phyloP scores from a whole-genome alignment of 1,139 yeast species.

The Nakaseomyces kungkrabaensis region DNA sequence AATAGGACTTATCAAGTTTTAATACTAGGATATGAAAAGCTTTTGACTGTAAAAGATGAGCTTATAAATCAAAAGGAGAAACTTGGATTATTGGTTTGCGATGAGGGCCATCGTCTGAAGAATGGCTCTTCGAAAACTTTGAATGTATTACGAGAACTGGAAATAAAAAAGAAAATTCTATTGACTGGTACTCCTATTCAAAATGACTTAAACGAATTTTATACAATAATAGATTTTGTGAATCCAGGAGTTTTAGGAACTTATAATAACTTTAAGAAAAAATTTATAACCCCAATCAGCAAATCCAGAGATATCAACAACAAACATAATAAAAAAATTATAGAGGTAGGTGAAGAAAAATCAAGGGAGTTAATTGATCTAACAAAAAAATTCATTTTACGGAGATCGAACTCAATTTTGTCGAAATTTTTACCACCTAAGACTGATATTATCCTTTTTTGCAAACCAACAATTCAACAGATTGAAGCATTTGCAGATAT shows the following conservation, averaged over 20 bases:
- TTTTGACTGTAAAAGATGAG: conserved; percentile 34
- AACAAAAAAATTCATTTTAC: conserved; percentile 58
- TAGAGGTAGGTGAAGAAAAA: conserved; percentile 48
- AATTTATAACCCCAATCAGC: conserved; percentile 61
- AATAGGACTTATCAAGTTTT: conserved; percentile 73
- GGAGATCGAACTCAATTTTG: conserved; percentile 67
- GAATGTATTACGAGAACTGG: conserved; percentile 47
- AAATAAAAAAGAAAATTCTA: conserved; percentile 49
- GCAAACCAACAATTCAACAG: conserved; percentile 64
- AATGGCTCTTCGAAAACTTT: conserved; percentile 60
- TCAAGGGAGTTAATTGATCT: conserved; percentile 52
- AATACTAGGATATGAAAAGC: conserved; percentile 79
- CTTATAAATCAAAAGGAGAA: conserved; percentile 39
- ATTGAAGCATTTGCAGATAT: conserved; percentile 43
- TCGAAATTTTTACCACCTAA: conserved; percentile 61
- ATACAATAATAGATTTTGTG: conserved; percentile 67
- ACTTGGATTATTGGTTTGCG: conserved; percentile 71
- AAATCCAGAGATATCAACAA: conserved; percentile 69
- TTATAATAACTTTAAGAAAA: conserved; percentile 51
- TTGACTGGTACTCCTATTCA: conserved; percentile 94
- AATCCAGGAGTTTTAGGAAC: conserved; percentile 77
- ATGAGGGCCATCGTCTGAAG: conserved; percentile 88
- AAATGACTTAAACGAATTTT: conserved; percentile 79
- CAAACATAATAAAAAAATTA: conserved; percentile 36
- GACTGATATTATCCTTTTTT: conserved; percentile 70